These are phyloP conservation scores for Lichtheimia hyalospora DNA, from an alignment of 371 early-diverging fungal genomes.

Conservation along the genomic window DNA sequence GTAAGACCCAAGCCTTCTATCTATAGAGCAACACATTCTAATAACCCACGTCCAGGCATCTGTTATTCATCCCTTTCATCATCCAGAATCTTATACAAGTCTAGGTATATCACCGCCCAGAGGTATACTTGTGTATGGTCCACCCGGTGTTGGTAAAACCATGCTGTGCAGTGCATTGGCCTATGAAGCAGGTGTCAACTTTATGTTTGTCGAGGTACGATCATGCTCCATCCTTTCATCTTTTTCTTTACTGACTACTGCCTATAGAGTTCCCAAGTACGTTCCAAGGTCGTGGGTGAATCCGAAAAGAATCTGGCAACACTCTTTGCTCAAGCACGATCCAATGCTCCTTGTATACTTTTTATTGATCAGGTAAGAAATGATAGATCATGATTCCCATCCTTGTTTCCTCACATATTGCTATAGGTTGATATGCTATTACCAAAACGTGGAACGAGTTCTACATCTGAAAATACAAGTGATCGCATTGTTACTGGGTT, in stretches of 20 bases:
- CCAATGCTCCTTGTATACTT: slow-evolving; percentile 81
- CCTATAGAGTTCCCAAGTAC: slow-evolving; percentile 65
- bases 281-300: slow-evolving; percentile 84
- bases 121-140: slow-evolving; percentile 98
- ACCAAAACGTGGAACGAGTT: slow-evolving; percentile 66
- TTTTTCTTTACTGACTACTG: not conserved
- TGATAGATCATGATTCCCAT: not conserved
- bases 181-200: slow-evolving; percentile 74
- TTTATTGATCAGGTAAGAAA: slow-evolving; percentile 75
- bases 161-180: slow-evolving; percentile 96
- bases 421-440: slow-evolving; percentile 70
- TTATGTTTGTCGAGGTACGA: slow-evolving; percentile 69
- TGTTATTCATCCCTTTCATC: slow-evolving; percentile 79
- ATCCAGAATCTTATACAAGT: slow-evolving; percentile 81
- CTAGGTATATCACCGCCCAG: slow-evolving; percentile 93
- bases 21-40: not conserved
- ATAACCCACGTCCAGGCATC: slow-evolving; percentile 28
- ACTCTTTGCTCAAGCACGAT: slow-evolving; percentile 73
- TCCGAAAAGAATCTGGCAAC: slow-evolving; percentile 76
- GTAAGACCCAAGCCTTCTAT: slow-evolving; percentile 15
- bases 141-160: slow-evolving; percentile 99
- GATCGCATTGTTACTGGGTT: slow-evolving; percentile 81
- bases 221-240: not conserved
- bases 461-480: slow-evolving; percentile 75
- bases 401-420: not conserved